Percentiles rank a stretch among this genome's conserved stretches.
phyloP scores from a whole-genome alignment of 2,329 filamentous ascomycete genomes.

The Xenoacremonium recifei region DNA sequence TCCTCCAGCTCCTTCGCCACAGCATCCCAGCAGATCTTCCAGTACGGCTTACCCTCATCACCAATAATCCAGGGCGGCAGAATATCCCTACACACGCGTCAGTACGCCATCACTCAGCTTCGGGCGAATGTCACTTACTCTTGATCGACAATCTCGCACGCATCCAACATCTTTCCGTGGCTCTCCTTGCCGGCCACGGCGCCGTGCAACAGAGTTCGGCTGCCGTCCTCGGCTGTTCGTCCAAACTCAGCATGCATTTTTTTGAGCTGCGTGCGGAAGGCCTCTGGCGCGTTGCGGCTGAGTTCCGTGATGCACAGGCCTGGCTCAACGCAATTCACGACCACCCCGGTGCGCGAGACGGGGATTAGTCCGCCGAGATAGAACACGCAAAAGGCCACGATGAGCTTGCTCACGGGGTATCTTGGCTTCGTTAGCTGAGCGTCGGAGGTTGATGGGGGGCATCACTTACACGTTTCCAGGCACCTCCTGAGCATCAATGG shows the following conservation, averaged over 20 bases:
- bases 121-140: constrained; percentile 21
- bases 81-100: constrained; percentile 6
- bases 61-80: constrained; percentile 22
- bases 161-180: constrained; percentile 24
- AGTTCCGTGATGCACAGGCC: constrained; percentile 28
- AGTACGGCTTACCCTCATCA: constrained; percentile 14
- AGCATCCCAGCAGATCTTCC: constrained; percentile 27
- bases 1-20: constrained; percentile 27
- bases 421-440: not conserved
- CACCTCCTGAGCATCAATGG: constrained; percentile 2
- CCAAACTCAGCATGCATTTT: constrained; percentile 7
- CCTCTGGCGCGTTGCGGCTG: constrained; percentile 6
- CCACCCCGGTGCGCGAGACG: constrained; percentile 24
- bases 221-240: constrained; percentile 26
- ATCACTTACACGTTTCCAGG: too few species aligned
- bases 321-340: constrained; percentile 30
- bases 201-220: constrained; percentile 26
- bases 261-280: not conserved
- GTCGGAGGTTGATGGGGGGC: too few species aligned
- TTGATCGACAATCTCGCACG: constrained; percentile 24
- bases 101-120: too few species aligned
- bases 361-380: constrained; percentile 26
- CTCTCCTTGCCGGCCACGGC: constrained; percentile 22
- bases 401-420: constrained; percentile 27
- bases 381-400: constrained; percentile 23